Base-by-base conservation (phyloP, 805 yeast species). In the Monosporozyma solicola region DNA sequence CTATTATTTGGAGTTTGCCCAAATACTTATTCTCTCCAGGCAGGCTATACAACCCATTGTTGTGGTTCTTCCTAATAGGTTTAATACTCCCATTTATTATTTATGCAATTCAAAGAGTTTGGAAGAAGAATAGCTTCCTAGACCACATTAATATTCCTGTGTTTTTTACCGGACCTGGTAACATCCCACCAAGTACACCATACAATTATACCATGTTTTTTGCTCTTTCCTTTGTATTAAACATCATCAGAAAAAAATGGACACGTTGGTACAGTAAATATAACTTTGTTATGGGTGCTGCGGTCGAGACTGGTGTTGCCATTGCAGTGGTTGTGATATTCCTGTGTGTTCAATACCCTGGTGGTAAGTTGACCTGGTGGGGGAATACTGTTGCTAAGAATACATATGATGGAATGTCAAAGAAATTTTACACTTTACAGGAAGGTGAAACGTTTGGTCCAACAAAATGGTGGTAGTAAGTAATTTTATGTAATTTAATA, bases 141-240 rank as follows among this genome's bases (percentile, higher is more conserved):
- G 68, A 69, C 27, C 71, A 73, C 55, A 72, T 80, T 54, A 80
- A 79, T 53, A 78, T 83, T 2, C 87, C 90, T 0, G 82, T 84
- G 10, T 83, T 87, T 51, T 76, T 86, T 60, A 72, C 76, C 20
- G 77, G 80, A 6, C 68, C 79, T n/a, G 83, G 83, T 47, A 73
- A 75, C 58, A 80, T 84, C 59, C 91, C 92, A 15, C 91, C 92
- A 44, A 84, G 87, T 41, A 82, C 89, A 4, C 82, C 86, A 31
- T 83, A 82, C 65, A 83, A 82, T 64, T 83, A 82, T 66, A 76
- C 83, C 1, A 74, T 79, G 25, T 81, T 80, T 39, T 72, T 80
- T 49, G 66, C 70, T 2, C 59, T 77, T 52, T 75, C 82, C 8
- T 74, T 68, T 52, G 57, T 71, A 32, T 72, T 80, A 64, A 74